Evolutionary conservation across 208 protist species (phyloP).

Genomic region (Zelonia costaricensis): DNA sequence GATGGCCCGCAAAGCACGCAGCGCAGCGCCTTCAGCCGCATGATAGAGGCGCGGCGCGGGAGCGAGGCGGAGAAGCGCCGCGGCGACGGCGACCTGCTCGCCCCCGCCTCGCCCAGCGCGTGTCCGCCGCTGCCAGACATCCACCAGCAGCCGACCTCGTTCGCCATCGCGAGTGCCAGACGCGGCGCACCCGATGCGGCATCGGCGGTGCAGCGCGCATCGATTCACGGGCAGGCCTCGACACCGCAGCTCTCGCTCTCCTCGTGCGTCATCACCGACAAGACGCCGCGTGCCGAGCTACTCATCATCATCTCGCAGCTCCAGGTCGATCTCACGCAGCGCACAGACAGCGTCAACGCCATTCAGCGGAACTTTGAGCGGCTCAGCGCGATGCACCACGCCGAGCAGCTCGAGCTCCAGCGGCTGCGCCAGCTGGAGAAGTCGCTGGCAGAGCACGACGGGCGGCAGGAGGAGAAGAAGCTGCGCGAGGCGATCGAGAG

Average conservation of each 20-base stretch:
- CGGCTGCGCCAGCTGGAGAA: conserved; percentile 27
- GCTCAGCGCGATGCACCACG: conserved; percentile 73
- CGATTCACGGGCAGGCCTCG: too few relatives aligned
- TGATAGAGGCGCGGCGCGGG: conserved; percentile 10
- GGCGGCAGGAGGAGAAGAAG: conserved; percentile 10
- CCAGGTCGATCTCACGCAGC: conserved; percentile 58
- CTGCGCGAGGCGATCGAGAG: background rate
- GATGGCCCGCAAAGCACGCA: background rate
- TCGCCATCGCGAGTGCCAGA: background rate
- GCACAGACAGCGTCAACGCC: conserved; percentile 84
- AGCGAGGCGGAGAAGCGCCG: background rate
- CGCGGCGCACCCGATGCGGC: background rate
- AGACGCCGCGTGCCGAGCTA: conserved; percentile 35
- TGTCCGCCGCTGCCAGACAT: conserved; percentile 3
- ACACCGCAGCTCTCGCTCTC: background rate
- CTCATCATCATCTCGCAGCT: conserved; percentile 49
- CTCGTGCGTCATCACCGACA: conserved; percentile 29
- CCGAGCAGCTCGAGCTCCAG: conserved; percentile 50
- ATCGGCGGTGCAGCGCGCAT: background rate
- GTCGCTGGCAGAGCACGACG: background rate
- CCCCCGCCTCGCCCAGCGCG: background rate
- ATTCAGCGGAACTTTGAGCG: conserved; percentile 92
- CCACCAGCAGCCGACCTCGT: background rate
- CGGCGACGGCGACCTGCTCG: background rate
- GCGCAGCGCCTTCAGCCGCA: conserved; percentile 12